A percentile compares a stretch with the other conserved stretches of the same genome.
Conservation (phyloP, 1,139 yeast genomes). For the Candida sojae region DNA sequence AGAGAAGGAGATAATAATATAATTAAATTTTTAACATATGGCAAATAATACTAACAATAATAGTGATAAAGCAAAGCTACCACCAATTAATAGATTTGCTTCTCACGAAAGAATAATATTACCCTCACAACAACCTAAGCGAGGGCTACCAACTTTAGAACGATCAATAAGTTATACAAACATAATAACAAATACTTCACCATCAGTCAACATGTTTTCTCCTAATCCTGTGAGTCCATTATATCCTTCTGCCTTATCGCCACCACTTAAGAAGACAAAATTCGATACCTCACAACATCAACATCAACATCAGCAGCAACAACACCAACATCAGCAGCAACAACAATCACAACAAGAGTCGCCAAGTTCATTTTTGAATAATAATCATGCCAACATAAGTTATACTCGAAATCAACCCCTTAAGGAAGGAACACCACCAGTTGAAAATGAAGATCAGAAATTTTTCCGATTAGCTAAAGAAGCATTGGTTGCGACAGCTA, state of each 20-base stretch:
- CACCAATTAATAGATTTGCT: constrained; percentile 1
- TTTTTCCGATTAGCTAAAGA: constrained; percentile 46
- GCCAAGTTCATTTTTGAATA: constrained; percentile 4
- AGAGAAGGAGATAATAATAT: not conserved
- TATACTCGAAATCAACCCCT: constrained; percentile 11
- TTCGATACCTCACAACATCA: not conserved
- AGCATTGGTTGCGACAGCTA: constrained; percentile 49
- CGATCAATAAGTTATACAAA: not conserved
- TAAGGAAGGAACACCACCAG: constrained; percentile 7
- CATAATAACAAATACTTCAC: not conserved
- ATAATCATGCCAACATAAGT: constrained; percentile 14
- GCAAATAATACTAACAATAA: not conserved
- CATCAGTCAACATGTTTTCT: constrained; percentile 12
- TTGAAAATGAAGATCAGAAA: constrained; percentile 37
- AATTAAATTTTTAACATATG: not conserved
- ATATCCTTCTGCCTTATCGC: constrained; percentile 9
- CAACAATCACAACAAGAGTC: not conserved
- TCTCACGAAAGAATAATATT: constrained; percentile 6
- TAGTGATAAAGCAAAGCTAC: not conserved
- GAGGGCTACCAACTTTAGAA: constrained; percentile 2
- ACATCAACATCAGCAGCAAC: constrained; percentile 1
- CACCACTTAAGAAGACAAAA: constrained; percentile 6
- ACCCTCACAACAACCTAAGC: constrained; percentile 10
- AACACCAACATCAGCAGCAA: not conserved
- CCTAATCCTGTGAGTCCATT: constrained; percentile 14